These are phyloP conservation scores for Cyclostephanos tholiformis DNA, from an alignment of 108 stramenopile species.

Conservation along the genomic window DNA sequence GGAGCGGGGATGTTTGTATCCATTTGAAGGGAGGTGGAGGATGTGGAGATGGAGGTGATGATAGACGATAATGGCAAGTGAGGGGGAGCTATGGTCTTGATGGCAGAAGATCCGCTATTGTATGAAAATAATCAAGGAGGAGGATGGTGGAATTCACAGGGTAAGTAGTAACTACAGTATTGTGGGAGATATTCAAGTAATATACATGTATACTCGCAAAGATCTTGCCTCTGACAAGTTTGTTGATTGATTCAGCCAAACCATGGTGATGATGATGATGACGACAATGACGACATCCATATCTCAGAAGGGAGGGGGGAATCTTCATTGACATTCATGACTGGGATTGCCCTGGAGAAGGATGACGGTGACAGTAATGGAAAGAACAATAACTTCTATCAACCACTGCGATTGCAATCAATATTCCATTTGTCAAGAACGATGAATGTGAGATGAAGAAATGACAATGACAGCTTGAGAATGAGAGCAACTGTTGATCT, in stretches of 20 bases:
- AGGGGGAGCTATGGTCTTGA: too few species aligned
- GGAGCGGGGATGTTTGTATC: constrained; percentile 42
- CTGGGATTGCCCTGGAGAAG: constrained; percentile 22
- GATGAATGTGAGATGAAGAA: constrained; percentile 55
- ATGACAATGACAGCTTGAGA: constrained; percentile 52
- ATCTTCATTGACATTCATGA: background rate
- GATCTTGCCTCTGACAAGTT: background rate
- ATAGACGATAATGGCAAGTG: constrained; percentile 21
- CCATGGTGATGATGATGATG: constrained; percentile 1
- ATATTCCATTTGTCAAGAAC: constrained; percentile 74
- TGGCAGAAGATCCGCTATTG: constrained; percentile 42
- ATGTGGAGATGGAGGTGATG: constrained; percentile 29
- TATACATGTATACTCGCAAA: background rate
- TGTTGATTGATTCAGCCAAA: background rate
- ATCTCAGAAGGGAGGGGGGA: constrained; percentile 14
- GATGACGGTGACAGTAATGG: constrained; percentile 11
- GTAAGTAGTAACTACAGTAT: background rate
- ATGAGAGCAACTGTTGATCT: constrained; percentile 59
- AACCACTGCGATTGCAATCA: constrained; percentile 78
- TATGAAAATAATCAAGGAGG: constrained; percentile 53
- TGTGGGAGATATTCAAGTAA: background rate
- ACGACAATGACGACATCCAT: constrained; percentile 25
- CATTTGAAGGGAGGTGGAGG: constrained; percentile 36
- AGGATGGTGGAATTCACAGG: constrained; percentile 22
- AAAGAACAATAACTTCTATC: constrained; percentile 49